phyloP scores from a whole-genome alignment of 768 basidiomycete genomes.

The Boletus tylopilopsis region DNA sequence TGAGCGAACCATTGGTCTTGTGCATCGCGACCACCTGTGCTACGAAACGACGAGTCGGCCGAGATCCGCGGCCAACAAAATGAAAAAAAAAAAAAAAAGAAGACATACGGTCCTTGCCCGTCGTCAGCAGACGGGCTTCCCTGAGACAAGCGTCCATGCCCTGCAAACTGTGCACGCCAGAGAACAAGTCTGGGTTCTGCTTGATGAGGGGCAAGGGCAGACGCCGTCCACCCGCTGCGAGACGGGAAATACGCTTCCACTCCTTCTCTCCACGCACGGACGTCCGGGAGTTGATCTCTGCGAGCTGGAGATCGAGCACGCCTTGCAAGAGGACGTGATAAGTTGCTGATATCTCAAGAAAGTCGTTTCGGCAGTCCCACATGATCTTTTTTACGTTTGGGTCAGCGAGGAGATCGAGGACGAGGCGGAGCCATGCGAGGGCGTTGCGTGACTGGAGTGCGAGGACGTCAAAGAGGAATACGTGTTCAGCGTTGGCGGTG shows the following conservation, averaged over 20 bases:
- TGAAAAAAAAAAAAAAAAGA: not conserved
- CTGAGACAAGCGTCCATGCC: constrained; percentile 36
- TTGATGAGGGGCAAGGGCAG: constrained; percentile 24
- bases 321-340: constrained; percentile 29
- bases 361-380: constrained; percentile 43
- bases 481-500: constrained; percentile 27
- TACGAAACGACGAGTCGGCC: constrained; percentile 13
- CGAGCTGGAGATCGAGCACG: constrained; percentile 41
- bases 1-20: constrained; percentile 21
- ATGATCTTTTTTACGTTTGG: constrained; percentile 34
- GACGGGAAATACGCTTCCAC: constrained; percentile 23
- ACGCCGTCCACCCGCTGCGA: constrained; percentile 22
- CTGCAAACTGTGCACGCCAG: constrained; percentile 31
- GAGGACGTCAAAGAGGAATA: constrained; percentile 38
- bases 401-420: constrained; percentile 30
- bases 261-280: constrained; percentile 26
- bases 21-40: constrained; percentile 38
- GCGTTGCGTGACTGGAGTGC: constrained; percentile 17
- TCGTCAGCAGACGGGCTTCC: constrained; percentile 19
- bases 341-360: constrained; percentile 30
- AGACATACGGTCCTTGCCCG: constrained; percentile 31
- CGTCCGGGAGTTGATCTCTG: constrained; percentile 32
- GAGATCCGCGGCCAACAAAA: not conserved
- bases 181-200: constrained; percentile 23
- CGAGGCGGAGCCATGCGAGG: constrained; percentile 18